Percentiles rank a stretch among this genome's conserved stretches.
Conservation (phyloP, 768 basidiomycete species). For the Boletus sp. region DNA sequence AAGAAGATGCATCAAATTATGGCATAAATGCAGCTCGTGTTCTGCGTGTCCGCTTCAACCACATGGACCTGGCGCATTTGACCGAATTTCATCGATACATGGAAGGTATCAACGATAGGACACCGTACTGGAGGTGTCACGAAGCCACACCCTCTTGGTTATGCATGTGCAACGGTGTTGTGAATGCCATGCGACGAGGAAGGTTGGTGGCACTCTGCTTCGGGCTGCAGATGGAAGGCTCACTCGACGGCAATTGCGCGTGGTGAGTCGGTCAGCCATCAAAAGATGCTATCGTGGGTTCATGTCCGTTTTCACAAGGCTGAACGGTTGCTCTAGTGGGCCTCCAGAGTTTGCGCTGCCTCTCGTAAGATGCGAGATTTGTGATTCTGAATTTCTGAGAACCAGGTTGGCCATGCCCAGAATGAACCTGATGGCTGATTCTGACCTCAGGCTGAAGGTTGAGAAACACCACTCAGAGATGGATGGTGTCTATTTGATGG, state of each 20-base stretch:
- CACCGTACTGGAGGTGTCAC: background rate
- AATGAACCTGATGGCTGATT: background rate
- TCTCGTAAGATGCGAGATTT: constrained; percentile 5
- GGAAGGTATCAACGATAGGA: background rate
- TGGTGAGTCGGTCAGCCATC: background rate
- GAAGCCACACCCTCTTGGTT: background rate
- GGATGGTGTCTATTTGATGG: no score
- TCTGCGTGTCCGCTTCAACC: background rate
- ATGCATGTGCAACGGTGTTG: background rate
- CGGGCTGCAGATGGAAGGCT: background rate
- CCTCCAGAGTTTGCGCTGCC: background rate
- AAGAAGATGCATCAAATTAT: background rate
- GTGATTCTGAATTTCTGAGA: constrained; percentile 1
- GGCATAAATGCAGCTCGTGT: background rate
- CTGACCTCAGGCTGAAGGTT: no score
- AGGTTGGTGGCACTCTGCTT: background rate
- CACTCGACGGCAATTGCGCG: background rate
- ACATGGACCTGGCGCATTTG: background rate
- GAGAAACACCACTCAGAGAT: background rate
- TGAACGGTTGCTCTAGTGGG: no score
- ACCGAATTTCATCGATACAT: background rate
- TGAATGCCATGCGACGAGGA: background rate
- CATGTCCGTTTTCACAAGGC: background rate
- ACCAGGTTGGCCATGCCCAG: background rate
- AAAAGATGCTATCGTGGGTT: background rate